Percentiles rank a stretch among this genome's conserved stretches.
These are phyloP conservation scores for Cutaneotrichosporon dermatis DNA, from an alignment of 1,284 basidiomycete genomes.

Conservation along the genomic window DNA sequence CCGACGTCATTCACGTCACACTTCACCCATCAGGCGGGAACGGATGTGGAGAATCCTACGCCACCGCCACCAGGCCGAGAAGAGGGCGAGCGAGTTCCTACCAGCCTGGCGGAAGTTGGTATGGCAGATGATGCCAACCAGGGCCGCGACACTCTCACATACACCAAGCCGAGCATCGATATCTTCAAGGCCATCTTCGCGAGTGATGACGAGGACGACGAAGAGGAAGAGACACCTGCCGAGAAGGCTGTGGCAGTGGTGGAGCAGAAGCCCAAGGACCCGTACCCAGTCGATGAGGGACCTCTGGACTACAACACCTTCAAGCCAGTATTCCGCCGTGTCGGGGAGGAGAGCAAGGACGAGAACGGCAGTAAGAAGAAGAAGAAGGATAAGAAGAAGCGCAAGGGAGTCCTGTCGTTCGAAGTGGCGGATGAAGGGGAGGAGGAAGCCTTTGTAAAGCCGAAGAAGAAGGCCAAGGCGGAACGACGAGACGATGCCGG, in stretches of 20 bases:
- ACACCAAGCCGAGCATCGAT: constrained; percentile 79
- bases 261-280: constrained; percentile 16
- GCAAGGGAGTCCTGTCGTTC: constrained; percentile 62
- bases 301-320: constrained; percentile 37
- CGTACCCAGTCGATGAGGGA: constrained; percentile 24
- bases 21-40: constrained; percentile 34
- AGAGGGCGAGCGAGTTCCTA: constrained; percentile 26
- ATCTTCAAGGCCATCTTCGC: constrained; percentile 95
- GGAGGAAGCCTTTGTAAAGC: constrained; percentile 23
- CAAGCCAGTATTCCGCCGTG: constrained; percentile 59
- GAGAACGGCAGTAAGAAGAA: constrained; percentile 27
- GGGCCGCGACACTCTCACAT: constrained; percentile 77
- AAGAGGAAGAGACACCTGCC: constrained; percentile 55
- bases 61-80: neutral
- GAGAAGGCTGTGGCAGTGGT: constrained; percentile 5
- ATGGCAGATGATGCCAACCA: constrained; percentile 83
- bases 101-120: constrained; percentile 63
- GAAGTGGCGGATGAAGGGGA: constrained; percentile 57
- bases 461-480: constrained; percentile 48
- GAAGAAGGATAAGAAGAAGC: constrained; percentile 44
- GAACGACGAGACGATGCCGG: constrained; percentile 29
- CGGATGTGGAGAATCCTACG: constrained; percentile 10
- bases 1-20: constrained; percentile 35
- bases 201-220: constrained; percentile 76
- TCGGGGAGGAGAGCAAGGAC: constrained; percentile 8